Evolutionary conservation across 768 basidiomycete genomes (phyloP).

Genomic region (Tricholoma hemisulphureum): DNA sequence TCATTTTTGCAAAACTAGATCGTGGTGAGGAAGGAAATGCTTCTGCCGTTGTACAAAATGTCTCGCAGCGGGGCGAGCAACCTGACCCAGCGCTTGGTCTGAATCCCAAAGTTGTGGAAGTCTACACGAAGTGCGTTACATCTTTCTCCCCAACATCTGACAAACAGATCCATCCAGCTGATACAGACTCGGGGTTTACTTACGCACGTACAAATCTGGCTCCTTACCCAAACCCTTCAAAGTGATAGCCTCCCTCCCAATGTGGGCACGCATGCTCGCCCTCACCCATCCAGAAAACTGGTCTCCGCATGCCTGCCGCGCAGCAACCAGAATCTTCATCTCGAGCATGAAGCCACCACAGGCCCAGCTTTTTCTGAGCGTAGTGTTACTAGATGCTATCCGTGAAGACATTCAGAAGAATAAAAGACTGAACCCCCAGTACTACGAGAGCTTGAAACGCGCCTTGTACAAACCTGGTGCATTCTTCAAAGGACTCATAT

Average conservation of each 20-base stretch:
- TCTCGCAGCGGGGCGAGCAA: constrained; percentile 61
- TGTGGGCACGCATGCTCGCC: constrained; percentile 94
- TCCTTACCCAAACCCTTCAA: constrained; percentile 97
- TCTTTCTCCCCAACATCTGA: neutral
- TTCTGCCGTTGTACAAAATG: constrained; percentile 58
- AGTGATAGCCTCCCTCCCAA: constrained; percentile 91
- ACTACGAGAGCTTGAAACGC: constrained; percentile 90
- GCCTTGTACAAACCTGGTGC: constrained; percentile 95
- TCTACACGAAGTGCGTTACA: constrained; percentile 80
- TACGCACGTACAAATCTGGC: constrained; percentile 89
- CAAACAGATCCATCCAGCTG: neutral
- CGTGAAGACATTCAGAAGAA: constrained; percentile 84
- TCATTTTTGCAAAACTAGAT: constrained; percentile 95
- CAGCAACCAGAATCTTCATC: constrained; percentile 92
- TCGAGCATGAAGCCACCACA: constrained; percentile 96
- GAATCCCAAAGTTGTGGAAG: constrained; percentile 88
- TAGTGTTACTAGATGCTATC: constrained; percentile 87
- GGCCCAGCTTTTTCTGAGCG: constrained; percentile 88
- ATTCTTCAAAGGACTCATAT: constrained; percentile 97
- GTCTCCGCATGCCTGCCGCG: constrained; percentile 93
- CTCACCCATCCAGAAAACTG: constrained; percentile 90
- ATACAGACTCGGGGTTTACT: constrained; percentile 76
- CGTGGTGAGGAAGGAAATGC: constrained; percentile 53
- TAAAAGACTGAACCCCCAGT: constrained; percentile 89
- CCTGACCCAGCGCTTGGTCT: constrained; percentile 85